Evolutionary conservation across 176 grass and related monocot genomes (phyloP).

Genomic region (Paspalum vaginatum): DNA sequence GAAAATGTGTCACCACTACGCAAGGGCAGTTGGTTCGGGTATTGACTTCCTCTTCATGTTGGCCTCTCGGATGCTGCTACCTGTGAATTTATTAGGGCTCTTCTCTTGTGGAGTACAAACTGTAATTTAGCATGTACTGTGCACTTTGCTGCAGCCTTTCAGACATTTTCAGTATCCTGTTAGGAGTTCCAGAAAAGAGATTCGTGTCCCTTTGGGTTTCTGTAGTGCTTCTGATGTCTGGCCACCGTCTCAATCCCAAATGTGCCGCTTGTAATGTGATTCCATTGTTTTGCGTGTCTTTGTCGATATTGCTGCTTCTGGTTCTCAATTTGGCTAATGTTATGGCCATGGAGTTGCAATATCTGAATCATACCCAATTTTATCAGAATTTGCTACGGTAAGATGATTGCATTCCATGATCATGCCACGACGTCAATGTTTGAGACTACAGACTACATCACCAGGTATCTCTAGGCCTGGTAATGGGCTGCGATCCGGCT

Average conservation of each 20-base stretch:
- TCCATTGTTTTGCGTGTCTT: not conserved
- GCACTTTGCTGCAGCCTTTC: conserved; percentile 33
- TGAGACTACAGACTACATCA: not conserved
- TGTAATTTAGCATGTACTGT: conserved; percentile 48
- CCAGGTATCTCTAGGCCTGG: not conserved
- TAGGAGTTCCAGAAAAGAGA: conserved; percentile 42
- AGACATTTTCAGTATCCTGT: conserved; percentile 29
- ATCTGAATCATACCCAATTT: not conserved
- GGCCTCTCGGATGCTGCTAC: conserved; percentile 50
- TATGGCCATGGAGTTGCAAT: not conserved
- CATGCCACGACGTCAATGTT: not conserved
- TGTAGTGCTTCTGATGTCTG: conserved; percentile 20
- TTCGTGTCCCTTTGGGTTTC: conserved; percentile 28
- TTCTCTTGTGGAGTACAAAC: conserved; percentile 49
- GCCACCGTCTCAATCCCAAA: conserved; percentile 33
- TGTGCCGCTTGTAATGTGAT: conserved; percentile 10
- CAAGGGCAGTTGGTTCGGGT: conserved; percentile 98
- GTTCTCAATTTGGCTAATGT: not conserved
- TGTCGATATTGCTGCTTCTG: not conserved
- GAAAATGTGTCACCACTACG: conserved; percentile 64
- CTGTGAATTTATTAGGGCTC: conserved; percentile 47
- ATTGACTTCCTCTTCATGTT: conserved; percentile 86
- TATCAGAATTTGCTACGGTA: not conserved
- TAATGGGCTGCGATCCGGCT: no score
- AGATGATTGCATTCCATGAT: not conserved